Evolutionary conservation across 176 grass and related monocot genomes (phyloP).

Genomic region (Zea luxurians): DNA sequence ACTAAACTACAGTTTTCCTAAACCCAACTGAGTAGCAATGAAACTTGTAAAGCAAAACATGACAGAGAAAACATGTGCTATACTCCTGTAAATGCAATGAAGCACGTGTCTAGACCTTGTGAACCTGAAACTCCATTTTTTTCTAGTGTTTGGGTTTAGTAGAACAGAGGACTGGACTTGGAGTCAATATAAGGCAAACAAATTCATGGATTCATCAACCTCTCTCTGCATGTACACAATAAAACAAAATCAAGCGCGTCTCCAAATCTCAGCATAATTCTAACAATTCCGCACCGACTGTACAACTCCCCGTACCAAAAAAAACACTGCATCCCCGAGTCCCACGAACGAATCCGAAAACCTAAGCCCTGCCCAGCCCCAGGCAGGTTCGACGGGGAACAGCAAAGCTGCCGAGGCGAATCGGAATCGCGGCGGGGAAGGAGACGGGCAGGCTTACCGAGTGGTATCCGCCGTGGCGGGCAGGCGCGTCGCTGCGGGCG

Average conservation of each 20-base stretch:
- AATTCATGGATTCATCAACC: not conserved
- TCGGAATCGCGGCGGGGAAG: constrained; percentile 21
- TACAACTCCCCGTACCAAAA: not conserved
- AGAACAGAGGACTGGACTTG: not conserved
- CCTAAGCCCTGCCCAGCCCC: not conserved
- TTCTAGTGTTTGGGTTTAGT: constrained; percentile 14
- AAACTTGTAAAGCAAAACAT: not conserved
- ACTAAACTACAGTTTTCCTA: not conserved
- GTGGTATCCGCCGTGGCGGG: constrained; percentile 36
- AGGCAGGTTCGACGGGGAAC: not conserved
- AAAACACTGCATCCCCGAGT: not conserved
- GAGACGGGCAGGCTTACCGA: constrained; percentile 41
- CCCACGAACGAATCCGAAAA: not conserved
- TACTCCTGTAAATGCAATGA: not conserved
- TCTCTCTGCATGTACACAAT: not conserved
- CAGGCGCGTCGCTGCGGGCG: constrained; percentile 25
- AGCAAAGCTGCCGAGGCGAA: not conserved
- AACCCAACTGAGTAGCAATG: not conserved
- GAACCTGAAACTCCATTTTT: constrained; percentile 5
- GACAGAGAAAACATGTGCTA: not conserved
- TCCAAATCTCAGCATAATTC: not conserved
- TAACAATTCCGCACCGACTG: not conserved
- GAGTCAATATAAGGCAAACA: not conserved
- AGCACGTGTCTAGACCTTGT: not conserved
- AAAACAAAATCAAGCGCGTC: not conserved